Base-by-base conservation (phyloP, 352 stramenopile species). In the Phytophthora melonis region DNA sequence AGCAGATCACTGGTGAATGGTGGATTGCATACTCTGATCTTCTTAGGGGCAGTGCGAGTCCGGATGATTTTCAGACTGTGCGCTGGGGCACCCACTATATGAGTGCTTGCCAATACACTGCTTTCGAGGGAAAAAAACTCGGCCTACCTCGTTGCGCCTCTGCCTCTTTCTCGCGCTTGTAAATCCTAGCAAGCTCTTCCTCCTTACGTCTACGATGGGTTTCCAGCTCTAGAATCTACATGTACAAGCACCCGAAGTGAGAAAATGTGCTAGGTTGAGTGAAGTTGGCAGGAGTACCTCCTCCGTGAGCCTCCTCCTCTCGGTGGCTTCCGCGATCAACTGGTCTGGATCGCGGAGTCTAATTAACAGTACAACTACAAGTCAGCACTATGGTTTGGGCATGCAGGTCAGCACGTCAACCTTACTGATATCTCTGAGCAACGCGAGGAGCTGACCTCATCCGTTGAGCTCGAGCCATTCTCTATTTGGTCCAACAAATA, bases 291-390 rank as follows among this genome's bases (percentile, higher is more conserved):
- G 5, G 52, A 21, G 43, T 21, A 84, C 80, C 78, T 85, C 78
- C 32, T 79, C 57, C 23, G 47, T 50, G 23, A 69, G 59, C 49
- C 65, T 59, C 45, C 70, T 66, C 23, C 73, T 70, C 13, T 76
- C 76, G 2, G 50, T 68, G 21, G 78, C 76, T 47, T 82, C 73
- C 34, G 69, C 52, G 10, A 88, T 81, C 5, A 78, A 32, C n/a
- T 75, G 56, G 19, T 77, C 54, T 27, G 75, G 63, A 43, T 63
- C 59, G 16, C 75, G 64, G 18, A 87, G 55, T 21, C 80, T 87
- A 60, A 11, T 52, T 43, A 5, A 14, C 23, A 5, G 4, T 39
- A 27, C 30, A 53, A 57, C 36, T 16, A 57, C 0, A 19, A 18
- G 18, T 50, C 16, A 50, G 6, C 8, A 27, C 34, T 6, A 34